These are phyloP conservation scores for Penicillium vulpinum DNA, from an alignment of 2,329 filamentous ascomycete genomes.

Conservation along the genomic window DNA sequence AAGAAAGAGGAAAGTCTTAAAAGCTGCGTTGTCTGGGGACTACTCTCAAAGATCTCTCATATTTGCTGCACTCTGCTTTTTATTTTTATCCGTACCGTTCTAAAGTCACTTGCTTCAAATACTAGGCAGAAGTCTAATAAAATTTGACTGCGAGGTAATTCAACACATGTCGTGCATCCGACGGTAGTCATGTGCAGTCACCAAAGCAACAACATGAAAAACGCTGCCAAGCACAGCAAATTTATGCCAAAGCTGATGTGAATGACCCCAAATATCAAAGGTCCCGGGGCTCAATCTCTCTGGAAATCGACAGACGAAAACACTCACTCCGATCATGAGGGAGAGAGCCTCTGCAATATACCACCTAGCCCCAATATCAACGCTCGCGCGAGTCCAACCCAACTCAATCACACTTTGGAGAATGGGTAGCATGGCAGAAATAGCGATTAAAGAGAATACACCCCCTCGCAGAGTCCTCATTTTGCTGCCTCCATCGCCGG, in stretches of 20 bases:
- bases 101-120: not conserved
- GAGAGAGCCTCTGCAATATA: constrained; percentile 12
- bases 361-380: constrained; percentile 14
- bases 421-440: constrained; percentile 32
- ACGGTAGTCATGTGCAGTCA: constrained; percentile 5
- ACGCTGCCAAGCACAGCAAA: constrained; percentile 14
- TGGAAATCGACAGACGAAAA: constrained; percentile 15
- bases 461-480: constrained; percentile 27
- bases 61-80: no score
- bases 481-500: constrained; percentile 27
- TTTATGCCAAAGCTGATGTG: constrained; percentile 15
- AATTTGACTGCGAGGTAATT: not conserved
- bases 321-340: constrained; percentile 6
- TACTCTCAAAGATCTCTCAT: no score
- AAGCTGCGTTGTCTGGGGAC: no score
- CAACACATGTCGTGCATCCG: not conserved
- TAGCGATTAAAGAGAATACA: constrained; percentile 24
- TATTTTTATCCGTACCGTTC: no score
- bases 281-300: constrained; percentile 12
- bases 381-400: constrained; percentile 20
- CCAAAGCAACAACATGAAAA: constrained; percentile 12
- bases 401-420: constrained; percentile 24
- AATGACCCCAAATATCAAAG: constrained; percentile 19
- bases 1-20: no score
- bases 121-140: not conserved